Conservation (phyloP, 176 grass and related monocot species). For the Pharus latifolius region DNA sequence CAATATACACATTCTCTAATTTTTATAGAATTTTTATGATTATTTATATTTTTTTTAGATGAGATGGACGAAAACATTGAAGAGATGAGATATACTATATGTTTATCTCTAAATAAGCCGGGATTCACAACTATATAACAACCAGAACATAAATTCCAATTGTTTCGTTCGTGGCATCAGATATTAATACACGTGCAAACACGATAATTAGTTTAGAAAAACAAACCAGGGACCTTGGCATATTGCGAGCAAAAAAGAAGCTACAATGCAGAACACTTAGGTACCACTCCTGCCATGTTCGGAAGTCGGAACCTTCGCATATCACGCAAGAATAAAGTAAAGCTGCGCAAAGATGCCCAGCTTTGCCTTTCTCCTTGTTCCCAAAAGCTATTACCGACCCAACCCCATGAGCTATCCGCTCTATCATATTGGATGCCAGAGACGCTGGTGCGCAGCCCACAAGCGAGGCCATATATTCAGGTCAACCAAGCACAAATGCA, state of each 20-base stretch:
- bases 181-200: too few relatives aligned
- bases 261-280: neutral
- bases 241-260: neutral
- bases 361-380: constrained; percentile 7
- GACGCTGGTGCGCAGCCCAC: constrained; percentile 35
- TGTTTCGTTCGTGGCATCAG: too few relatives aligned
- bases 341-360: neutral
- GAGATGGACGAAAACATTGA: too few relatives aligned
- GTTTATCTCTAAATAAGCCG: too few relatives aligned
- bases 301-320: constrained; percentile 28
- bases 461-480: neutral
- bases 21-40: too few relatives aligned
- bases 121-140: too few relatives aligned
- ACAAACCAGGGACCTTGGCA: too few relatives aligned
- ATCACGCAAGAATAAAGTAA: constrained; percentile 26
- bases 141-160: too few relatives aligned
- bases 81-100: too few relatives aligned
- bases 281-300: constrained; percentile 14
- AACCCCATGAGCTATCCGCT: neutral
- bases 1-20: too few relatives aligned
- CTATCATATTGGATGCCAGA: neutral
- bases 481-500: neutral
- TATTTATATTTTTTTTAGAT: too few relatives aligned
- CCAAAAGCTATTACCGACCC: constrained; percentile 16
- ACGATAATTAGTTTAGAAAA: too few relatives aligned